These are phyloP conservation scores for Talaromyces sp. DNA, from an alignment of 2,329 filamentous ascomycete genomes.

Conservation along the genomic window DNA sequence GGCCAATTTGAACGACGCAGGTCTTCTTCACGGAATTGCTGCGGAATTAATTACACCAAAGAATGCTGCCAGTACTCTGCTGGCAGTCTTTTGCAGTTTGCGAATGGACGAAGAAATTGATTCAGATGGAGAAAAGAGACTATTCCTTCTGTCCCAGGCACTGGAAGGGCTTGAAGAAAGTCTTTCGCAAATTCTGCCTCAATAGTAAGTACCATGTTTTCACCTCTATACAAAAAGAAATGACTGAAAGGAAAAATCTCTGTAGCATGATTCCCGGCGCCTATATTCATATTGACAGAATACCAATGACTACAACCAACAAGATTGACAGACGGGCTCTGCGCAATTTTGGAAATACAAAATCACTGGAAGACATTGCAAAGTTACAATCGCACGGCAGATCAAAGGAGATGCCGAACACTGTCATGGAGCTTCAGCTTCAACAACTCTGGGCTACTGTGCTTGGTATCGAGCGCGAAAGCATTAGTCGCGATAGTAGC, in stretches of 20 bases:
- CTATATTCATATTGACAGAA: neutral
- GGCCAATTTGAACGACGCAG: neutral
- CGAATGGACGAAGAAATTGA: neutral
- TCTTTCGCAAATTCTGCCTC: neutral
- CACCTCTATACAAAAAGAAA: neutral
- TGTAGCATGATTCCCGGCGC: conserved; percentile 13
- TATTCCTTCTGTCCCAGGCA: conserved; percentile 12
- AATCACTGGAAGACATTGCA: neutral
- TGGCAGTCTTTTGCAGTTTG: conserved; percentile 1
- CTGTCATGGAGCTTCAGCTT: conserved; percentile 18
- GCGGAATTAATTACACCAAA: conserved; percentile 10
- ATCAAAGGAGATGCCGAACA: neutral
- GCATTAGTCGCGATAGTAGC: conserved; percentile 24
- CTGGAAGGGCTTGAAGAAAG: neutral
- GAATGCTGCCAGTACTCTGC: neutral
- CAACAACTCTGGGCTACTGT: conserved; percentile 24
- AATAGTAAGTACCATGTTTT: neutral
- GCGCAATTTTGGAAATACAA: neutral
- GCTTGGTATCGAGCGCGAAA: conserved; percentile 21
- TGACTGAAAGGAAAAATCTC: neutral
- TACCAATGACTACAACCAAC: conserved; percentile 12
- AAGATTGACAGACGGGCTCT: conserved; percentile 13
- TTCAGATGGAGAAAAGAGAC: neutral
- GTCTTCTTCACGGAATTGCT: neutral
- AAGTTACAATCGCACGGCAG: neutral